Evolutionary conservation across 1,139 yeast species (phyloP).

Genomic region (Blastobotrys malaysiensis): DNA sequence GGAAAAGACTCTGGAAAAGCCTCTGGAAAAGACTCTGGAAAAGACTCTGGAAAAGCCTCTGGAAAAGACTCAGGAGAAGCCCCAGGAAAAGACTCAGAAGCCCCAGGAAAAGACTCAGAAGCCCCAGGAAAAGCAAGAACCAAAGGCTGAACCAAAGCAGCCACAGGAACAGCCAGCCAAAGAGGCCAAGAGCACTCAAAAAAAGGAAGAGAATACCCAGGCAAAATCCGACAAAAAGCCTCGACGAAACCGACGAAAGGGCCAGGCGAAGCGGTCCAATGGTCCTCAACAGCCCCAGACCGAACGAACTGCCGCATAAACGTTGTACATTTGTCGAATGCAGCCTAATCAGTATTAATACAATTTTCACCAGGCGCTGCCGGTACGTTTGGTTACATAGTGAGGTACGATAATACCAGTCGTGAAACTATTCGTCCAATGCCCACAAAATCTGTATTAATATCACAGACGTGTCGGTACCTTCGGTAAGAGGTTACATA

Average conservation of each 20-base stretch:
- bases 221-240: slow-evolving; percentile 1
- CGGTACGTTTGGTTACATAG: too few relatives aligned
- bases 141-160: slow-evolving; percentile 2
- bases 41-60: too few relatives aligned
- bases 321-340: too few relatives aligned
- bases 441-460: too few relatives aligned
- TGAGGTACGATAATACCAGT: too few relatives aligned
- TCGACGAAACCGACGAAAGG: not conserved
- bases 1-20: not conserved
- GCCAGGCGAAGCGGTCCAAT: not conserved
- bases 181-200: slow-evolving; percentile 1
- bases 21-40: slow-evolving; percentile 2
- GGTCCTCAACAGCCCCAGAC: not conserved
- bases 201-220: not conserved
- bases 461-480: too few relatives aligned
- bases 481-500: too few relatives aligned
- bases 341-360: too few relatives aligned
- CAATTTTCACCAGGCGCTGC: too few relatives aligned
- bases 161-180: not conserved
- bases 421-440: too few relatives aligned
- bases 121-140: not conserved
- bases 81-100: slow-evolving; percentile 4
- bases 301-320: not conserved
- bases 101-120: not conserved
- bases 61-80: too few relatives aligned